A percentile compares a stretch with the other conserved stretches of the same genome.
Evolutionary conservation across 192 early-diverging fungal species (phyloP).

Genomic region (Dispira simplex): DNA sequence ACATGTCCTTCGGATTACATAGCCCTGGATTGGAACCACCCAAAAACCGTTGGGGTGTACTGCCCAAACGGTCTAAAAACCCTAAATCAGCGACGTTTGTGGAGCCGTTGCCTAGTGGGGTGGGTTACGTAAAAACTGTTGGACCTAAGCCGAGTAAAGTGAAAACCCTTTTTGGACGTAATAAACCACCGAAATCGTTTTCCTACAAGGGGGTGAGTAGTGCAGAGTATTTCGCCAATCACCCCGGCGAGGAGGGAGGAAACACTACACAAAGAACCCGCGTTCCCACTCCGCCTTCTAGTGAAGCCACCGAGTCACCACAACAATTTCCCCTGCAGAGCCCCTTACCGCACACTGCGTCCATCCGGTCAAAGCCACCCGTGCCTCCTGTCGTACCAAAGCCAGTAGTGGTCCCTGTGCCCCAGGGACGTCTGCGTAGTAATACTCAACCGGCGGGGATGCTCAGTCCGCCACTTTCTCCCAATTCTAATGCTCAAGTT

Average conservation of each 20-base stretch:
- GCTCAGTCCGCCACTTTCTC: background rate
- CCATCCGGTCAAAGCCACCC: background rate
- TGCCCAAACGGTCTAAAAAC: background rate
- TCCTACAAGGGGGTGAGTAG: constrained; percentile 8
- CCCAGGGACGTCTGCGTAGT: background rate
- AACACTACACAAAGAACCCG: background rate
- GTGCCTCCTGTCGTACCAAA: background rate
- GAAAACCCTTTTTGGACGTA: background rate
- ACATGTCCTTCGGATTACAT: background rate
- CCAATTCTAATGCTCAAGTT: too few relatives aligned
- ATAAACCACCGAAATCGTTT: constrained; percentile 7
- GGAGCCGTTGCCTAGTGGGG: background rate
- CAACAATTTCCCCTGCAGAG: background rate
- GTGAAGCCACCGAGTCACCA: background rate
- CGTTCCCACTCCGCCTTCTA: background rate
- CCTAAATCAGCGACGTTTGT: background rate
- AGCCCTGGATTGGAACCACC: background rate
- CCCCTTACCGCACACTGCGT: background rate
- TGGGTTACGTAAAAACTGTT: background rate
- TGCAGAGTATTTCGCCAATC: constrained; percentile 5
- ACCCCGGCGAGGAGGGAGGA: background rate
- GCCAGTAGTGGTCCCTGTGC: background rate
- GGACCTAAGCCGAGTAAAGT: background rate
- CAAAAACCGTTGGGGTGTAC: background rate
- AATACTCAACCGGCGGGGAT: constrained; percentile 6